A percentile compares a stretch with the other conserved stretches of the same genome.
These are phyloP conservation scores for Boletus barrowsii DNA, from an alignment of 768 basidiomycete species.

Conservation along the genomic window DNA sequence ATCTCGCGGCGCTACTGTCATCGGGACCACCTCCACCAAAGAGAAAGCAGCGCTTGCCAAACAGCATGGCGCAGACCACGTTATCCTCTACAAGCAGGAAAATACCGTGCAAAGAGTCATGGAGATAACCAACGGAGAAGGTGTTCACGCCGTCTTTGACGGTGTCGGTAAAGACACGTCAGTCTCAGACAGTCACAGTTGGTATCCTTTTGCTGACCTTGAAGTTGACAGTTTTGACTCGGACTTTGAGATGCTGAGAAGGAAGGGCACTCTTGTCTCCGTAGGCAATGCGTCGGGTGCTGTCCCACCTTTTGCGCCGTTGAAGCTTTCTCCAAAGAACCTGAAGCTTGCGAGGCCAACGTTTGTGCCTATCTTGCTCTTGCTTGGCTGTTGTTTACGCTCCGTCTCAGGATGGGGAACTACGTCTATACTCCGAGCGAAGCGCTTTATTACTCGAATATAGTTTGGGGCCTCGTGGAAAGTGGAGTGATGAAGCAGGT, in stretches of 20 bases:
- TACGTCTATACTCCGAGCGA: slow-evolving; percentile 78
- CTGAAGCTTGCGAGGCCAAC: slow-evolving; percentile 73
- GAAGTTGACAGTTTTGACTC: slow-evolving; percentile 56
- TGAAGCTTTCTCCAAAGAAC: slow-evolving; percentile 79
- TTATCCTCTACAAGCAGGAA: slow-evolving; percentile 77
- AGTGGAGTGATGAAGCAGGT: slow-evolving; percentile 61
- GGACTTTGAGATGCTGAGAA: slow-evolving; percentile 74
- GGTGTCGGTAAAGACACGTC: slow-evolving; percentile 97
- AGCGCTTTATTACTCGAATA: slow-evolving; percentile 56
- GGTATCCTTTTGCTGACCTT: slow-evolving; percentile 1
- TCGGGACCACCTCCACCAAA: slow-evolving; percentile 85
- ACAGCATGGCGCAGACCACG: slow-evolving; percentile 78
- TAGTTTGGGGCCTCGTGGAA: slow-evolving; percentile 61
- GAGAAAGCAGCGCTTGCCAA: slow-evolving; percentile 84
- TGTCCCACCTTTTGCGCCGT: slow-evolving; percentile 69
- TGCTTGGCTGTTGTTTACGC: neutral
- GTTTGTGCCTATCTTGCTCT: slow-evolving; percentile 37
- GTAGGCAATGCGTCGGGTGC: slow-evolving; percentile 92
- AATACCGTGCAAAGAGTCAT: slow-evolving; percentile 71
- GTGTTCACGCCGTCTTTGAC: slow-evolving; percentile 86
- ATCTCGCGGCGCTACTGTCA: slow-evolving; percentile 78
- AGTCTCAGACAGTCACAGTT: slow-evolving; percentile 25
- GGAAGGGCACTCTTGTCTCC: slow-evolving; percentile 88
- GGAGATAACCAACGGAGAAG: slow-evolving; percentile 73
- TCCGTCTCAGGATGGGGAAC: slow-evolving; percentile 54